These are phyloP conservation scores for Cornus suecica DNA, from an alignment of 148 eudicot species.

Conservation along the genomic window DNA sequence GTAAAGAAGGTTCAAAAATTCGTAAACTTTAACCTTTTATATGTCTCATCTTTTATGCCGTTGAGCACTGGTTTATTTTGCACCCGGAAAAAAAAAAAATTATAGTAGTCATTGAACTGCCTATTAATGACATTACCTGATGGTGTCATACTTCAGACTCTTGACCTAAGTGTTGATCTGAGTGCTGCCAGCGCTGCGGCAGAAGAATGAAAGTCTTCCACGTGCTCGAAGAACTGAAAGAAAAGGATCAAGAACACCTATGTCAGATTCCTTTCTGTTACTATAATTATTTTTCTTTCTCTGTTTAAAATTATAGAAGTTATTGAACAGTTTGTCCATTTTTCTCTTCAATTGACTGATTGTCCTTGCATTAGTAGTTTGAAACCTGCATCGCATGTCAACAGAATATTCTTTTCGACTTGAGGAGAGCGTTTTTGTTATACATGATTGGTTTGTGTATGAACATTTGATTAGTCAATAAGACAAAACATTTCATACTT, in stretches of 20 bases:
- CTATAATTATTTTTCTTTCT: neutral
- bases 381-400: conserved; percentile 1
- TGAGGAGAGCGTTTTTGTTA: neutral
- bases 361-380: neutral
- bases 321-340: neutral
- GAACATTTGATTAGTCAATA: neutral
- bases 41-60: neutral
- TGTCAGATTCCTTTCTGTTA: conserved; percentile 5
- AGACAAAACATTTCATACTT: neutral
- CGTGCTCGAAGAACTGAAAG: neutral
- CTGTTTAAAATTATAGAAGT: neutral
- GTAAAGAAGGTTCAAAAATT: neutral
- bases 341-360: neutral
- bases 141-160: conserved; percentile 25
- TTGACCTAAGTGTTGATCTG: conserved; percentile 42
- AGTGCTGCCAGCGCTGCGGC: conserved; percentile 43
- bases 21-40: neutral
- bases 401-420: neutral
- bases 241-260: conserved; percentile 4
- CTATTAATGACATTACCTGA: neutral
- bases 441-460: neutral
- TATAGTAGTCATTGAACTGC: too few relatives aligned
- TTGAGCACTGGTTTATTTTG: neutral
- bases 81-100: too few relatives aligned
- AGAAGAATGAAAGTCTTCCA: conserved; percentile 10